These are phyloP conservation scores for Aspergillus sp. DNA, from an alignment of 2,329 filamentous ascomycete species.

Conservation along the genomic window DNA sequence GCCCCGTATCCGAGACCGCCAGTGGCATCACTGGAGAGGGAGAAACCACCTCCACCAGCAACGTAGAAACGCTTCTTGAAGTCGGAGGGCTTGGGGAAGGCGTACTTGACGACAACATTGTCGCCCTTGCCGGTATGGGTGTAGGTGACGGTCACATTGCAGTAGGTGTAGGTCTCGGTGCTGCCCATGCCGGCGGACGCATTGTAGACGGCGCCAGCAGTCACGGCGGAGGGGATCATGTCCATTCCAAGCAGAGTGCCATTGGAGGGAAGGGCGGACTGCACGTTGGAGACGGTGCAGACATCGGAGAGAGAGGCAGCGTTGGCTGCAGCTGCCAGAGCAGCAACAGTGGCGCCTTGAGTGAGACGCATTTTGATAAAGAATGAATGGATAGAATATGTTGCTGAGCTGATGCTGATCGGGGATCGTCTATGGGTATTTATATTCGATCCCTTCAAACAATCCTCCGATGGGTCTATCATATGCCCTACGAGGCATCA, in stretches of 20 bases:
- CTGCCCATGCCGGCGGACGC: slow-evolving; percentile 20
- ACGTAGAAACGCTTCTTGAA: slow-evolving; percentile 46
- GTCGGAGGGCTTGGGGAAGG: slow-evolving; percentile 28
- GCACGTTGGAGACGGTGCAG: slow-evolving; percentile 41
- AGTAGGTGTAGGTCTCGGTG: slow-evolving; percentile 25
- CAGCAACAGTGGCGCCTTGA: slow-evolving; percentile 10
- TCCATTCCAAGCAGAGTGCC: slow-evolving; percentile 39
- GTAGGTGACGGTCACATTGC: slow-evolving; percentile 41
- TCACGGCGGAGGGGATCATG: slow-evolving; percentile 38
- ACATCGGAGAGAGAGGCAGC: slow-evolving; percentile 36
- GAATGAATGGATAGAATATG: neutral
- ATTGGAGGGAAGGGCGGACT: slow-evolving; percentile 38
- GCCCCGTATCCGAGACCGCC: slow-evolving; percentile 42
- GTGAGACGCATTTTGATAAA: slow-evolving; percentile 18
- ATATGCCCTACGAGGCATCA: no score
- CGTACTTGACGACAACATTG: slow-evolving; percentile 31
- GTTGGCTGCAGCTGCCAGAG: slow-evolving; percentile 22
- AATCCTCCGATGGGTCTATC: no score
- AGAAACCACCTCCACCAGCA: slow-evolving; percentile 42
- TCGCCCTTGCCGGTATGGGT: slow-evolving; percentile 39
- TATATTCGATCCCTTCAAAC: no score
- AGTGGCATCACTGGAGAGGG: slow-evolving; percentile 33
- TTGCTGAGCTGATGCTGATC: no score
- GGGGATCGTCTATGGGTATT: no score
- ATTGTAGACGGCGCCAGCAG: slow-evolving; percentile 36